phyloP scores from a whole-genome alignment of 306 rosid species.

The Casuarina glauca region DNA sequence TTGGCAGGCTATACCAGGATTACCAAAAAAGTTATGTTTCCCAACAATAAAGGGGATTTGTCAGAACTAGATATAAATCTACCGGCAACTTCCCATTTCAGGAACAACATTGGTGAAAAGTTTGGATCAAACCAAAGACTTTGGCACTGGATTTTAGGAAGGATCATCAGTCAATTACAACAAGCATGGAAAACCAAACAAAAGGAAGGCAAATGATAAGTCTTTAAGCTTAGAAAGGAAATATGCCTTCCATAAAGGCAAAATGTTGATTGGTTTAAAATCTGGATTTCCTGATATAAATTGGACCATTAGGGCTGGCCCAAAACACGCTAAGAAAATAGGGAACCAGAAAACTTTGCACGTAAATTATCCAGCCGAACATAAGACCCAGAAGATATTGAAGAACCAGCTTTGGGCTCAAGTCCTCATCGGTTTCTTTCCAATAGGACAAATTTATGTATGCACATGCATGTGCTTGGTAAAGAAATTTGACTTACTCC shows the following conservation, averaged over 20 bases:
- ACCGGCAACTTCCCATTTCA: neutral
- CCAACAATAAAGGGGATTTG: neutral
- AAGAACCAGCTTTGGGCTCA: neutral
- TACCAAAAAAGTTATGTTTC: neutral
- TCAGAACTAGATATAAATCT: neutral
- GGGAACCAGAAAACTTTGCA: neutral
- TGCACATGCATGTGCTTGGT: neutral
- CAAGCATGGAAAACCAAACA: neutral
- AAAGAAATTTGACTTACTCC: slow-evolving; percentile 65
- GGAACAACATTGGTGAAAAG: neutral
- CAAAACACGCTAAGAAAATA: neutral
- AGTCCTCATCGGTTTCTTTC: neutral
- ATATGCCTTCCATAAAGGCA: neutral
- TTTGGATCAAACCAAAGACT: neutral
- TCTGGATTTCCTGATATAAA: neutral
- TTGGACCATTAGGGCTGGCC: neutral
- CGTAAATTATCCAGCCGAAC: neutral
- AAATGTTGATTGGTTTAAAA: neutral
- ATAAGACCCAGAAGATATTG: neutral
- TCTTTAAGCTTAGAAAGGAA: neutral
- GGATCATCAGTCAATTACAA: neutral
- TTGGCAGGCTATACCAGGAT: neutral
- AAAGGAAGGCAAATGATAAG: too few relatives aligned
- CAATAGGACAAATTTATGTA: neutral
- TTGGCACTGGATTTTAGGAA: neutral